Conservation (phyloP, 176 grass and related monocot genomes). For the Bonia amplexicaulis region DNA sequence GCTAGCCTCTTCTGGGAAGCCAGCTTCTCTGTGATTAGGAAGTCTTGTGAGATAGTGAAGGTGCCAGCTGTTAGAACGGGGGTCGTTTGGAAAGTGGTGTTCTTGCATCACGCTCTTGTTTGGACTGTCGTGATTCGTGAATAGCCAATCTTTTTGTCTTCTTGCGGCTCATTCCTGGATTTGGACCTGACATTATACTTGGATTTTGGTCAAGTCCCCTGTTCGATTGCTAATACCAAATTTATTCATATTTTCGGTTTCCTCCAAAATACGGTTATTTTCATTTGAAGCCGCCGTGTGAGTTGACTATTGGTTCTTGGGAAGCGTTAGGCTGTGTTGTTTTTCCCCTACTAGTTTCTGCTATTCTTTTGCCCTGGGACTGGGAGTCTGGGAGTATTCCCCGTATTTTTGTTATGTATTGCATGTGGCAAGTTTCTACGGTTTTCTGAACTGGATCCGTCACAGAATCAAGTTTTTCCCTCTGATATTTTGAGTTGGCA, state of each 20-base stretch:
- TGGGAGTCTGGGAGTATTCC: not conserved
- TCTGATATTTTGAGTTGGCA: constrained; percentile 22
- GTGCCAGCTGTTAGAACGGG: constrained; percentile 14
- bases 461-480: not conserved
- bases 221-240: not conserved
- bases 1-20: not conserved
- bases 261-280: not conserved
- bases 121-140: not conserved
- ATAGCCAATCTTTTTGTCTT: constrained; percentile 11
- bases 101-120: constrained; percentile 25
- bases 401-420: not conserved
- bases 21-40: not conserved
- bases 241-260: not conserved
- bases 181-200: constrained; percentile 28
- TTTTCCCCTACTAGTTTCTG: not conserved
- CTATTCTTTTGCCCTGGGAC: not conserved
- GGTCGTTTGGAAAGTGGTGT: not conserved
- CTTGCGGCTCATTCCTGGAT: not conserved
- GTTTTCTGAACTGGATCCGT: constrained; percentile 27
- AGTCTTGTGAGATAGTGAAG: not conserved
- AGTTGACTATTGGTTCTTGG: constrained; percentile 27
- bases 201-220: not conserved
- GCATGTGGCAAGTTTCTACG: constrained; percentile 2
- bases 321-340: constrained; percentile 5
- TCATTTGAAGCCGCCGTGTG: not conserved